phyloP scores from a whole-genome alignment of 345 rosid genomes.

The Citrus sp. region DNA sequence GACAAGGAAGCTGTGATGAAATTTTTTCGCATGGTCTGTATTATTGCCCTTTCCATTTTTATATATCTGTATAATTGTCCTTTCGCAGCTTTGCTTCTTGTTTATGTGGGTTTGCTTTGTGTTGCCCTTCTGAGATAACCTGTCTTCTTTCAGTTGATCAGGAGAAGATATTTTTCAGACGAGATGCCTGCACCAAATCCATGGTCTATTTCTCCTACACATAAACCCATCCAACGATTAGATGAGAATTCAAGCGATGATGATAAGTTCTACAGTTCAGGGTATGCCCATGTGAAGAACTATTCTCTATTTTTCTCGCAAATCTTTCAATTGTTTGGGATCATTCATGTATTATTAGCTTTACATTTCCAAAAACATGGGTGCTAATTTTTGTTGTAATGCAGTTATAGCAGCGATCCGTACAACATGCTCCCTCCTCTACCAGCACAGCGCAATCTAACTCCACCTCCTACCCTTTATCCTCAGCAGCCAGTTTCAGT shows the following conservation, averaged over 20 bases:
- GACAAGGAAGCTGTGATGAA: conserved; percentile 91
- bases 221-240: conserved; percentile 57
- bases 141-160: conserved; percentile 60
- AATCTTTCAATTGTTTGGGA: not conserved
- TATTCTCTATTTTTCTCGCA: not conserved
- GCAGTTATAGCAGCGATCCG: conserved; percentile 59
- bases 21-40: conserved; percentile 76
- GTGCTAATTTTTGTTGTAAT: conserved; percentile 10
- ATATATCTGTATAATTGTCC: conserved; percentile 17
- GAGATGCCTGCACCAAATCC: conserved; percentile 66
- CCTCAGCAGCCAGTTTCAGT: conserved; percentile 91
- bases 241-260: conserved; percentile 74
- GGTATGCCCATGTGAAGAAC: conserved; percentile 35
- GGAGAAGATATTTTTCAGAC: conserved; percentile 92
- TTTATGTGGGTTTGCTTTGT: not conserved
- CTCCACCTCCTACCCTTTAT: conserved; percentile 92
- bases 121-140: not conserved
- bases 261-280: conserved; percentile 54
- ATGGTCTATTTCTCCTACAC: conserved; percentile 71
- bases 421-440: conserved; percentile 80
- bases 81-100: not conserved
- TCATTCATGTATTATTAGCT: not conserved
- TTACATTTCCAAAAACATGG: not conserved
- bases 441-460: conserved; percentile 90
- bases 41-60: not conserved